Evolutionary conservation across 2,329 filamentous ascomycete genomes (phyloP), one percentile per base, ranked within the genome.

Genomic region (Phoma herbarum): DNA sequence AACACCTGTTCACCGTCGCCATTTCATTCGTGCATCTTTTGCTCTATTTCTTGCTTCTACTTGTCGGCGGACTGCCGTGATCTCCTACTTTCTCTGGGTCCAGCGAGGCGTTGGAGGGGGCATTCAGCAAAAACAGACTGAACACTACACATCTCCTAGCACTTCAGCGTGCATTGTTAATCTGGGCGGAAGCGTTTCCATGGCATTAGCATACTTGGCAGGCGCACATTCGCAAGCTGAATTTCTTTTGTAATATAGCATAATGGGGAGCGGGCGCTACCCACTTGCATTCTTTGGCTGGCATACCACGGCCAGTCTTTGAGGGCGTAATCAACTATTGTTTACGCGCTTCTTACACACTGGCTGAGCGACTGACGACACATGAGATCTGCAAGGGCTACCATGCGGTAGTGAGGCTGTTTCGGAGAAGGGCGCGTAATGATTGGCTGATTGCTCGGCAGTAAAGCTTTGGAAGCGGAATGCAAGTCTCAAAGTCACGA

Each of bases 41-140:
- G 43, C 55, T 44, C 43, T 37, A 31, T 53, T 61, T 66, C 50
- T 51, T 61, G 60, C 65, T 44, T 44, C 57, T 61, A 64, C 50
- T 49, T 62, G 44, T 23, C 48, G 56, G 55, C 43, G 41, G 26
- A 42, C 20, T 22, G 47, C 53, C 50, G 49, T 43, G 41, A 18
- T 53, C 28, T 52, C 44, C 39, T 59, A 59, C 51, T 65, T 61
- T 62, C 60, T 45, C 62, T 60, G 45, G 49, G 49, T 57, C 59
- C 52, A 49, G 70, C 67, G 66, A 62, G 72, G 70, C 68, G 71
- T 75, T 67, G 57, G 60, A 55, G 42, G 57, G 35, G 49, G 59
- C 50, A 52, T 59, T 51, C 52, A 48, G 54, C 54, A 67, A 63
- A 37, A 61, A 48, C 52, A 53, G 23, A 54, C 50, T 50, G 51